phyloP scores from a whole-genome alignment of 73 alveolate genomes.

The Blepharisma stoltei region DNA sequence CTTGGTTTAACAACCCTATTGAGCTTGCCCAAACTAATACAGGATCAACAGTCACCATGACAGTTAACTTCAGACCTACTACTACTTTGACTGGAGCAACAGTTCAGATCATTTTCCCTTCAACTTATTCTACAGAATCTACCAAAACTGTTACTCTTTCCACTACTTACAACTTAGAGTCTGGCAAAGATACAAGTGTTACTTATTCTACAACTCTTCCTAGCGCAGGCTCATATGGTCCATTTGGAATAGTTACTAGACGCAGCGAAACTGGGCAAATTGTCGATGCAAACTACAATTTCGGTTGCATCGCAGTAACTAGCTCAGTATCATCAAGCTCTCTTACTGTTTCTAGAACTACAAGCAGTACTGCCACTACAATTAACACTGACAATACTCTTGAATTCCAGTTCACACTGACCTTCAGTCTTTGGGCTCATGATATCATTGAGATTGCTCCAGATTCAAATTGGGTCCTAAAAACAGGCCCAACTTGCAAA shows the following conservation, averaged over 20 bases:
- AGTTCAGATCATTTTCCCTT: too few relatives aligned
- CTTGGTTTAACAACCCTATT: slow-evolving; percentile 5
- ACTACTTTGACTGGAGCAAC: too few relatives aligned
- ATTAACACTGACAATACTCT: not conserved
- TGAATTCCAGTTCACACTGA: not conserved
- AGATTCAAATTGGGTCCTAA: too few relatives aligned
- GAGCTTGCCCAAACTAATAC: not conserved
- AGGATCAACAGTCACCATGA: not conserved
- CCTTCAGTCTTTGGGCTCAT: not conserved
- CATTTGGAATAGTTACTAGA: slow-evolving; percentile 11
- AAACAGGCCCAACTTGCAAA: too few relatives aligned
- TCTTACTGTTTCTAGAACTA: too few relatives aligned
- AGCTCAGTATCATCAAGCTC: not conserved
- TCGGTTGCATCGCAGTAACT: not conserved
- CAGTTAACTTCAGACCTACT: not conserved
- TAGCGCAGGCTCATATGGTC: slow-evolving; percentile 17
- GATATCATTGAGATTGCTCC: not conserved
- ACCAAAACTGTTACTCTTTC: too few relatives aligned
- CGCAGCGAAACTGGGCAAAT: not conserved
- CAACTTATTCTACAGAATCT: too few relatives aligned
- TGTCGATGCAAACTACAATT: not conserved
- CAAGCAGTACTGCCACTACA: not conserved
- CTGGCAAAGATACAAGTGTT: too few relatives aligned
- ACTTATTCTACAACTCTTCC: too few relatives aligned
- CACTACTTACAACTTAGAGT: too few relatives aligned